A percentile compares a stretch with the other conserved stretches of the same genome.
phyloP scores from a whole-genome alignment of 306 rosid genomes.

The Begonia masoniana region DNA sequence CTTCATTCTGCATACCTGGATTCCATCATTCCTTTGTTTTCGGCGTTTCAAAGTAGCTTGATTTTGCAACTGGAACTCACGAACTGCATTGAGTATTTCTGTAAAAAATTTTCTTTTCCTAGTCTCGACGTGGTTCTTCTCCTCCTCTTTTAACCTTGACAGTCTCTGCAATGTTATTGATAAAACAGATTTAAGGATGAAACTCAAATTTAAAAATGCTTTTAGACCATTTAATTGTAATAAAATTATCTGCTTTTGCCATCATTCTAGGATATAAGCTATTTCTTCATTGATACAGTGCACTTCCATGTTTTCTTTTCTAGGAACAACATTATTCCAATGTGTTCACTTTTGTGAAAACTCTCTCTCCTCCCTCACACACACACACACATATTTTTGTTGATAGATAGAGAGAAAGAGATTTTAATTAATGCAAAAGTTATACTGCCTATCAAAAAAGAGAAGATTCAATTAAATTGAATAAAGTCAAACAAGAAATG shows the following conservation, averaged over 20 bases:
- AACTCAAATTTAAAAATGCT: not conserved
- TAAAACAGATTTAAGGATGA: not conserved
- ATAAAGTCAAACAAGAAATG: not conserved
- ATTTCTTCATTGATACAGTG: not conserved
- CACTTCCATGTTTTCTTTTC: too few species aligned
- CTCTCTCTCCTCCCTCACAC: not conserved
- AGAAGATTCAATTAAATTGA: not conserved
- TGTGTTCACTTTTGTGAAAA: too few species aligned
- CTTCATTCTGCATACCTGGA: constrained; percentile 37
- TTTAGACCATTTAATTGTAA: not conserved
- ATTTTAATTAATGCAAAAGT: not conserved
- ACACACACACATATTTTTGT: not conserved
- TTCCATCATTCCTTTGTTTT: constrained; percentile 80
- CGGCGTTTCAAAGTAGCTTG: constrained; percentile 90
- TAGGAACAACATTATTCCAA: too few species aligned
- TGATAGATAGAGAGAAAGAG: not conserved
- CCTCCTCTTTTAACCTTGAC: constrained; percentile 82
- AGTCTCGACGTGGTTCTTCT: constrained; percentile 71
- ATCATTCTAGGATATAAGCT: not conserved
- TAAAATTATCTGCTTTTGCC: not conserved
- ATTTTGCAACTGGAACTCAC: constrained; percentile 89
- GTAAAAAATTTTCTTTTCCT: constrained; percentile 86
- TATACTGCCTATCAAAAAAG: not conserved
- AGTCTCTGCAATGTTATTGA: constrained; percentile 50
- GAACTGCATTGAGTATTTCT: constrained; percentile 81